Conservation (phyloP, 2,329 filamentous ascomycete genomes). For the Ophiostoma australiae region DNA sequence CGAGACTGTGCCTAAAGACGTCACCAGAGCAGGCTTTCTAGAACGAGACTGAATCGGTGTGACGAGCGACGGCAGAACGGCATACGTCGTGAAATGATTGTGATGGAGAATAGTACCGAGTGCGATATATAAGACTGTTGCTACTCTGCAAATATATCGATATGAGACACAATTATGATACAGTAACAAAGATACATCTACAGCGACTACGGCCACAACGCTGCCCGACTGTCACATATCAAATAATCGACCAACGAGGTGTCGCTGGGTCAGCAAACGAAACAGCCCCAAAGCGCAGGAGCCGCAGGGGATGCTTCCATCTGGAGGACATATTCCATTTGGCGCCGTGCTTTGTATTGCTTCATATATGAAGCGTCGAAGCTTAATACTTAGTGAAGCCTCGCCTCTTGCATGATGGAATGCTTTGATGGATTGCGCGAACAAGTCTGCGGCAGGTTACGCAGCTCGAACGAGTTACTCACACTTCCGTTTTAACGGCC, state of each 20-base stretch:
- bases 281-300: background rate
- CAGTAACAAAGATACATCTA: background rate
- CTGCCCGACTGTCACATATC: conserved; percentile 12
- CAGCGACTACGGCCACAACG: background rate
- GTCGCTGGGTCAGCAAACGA: background rate
- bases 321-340: conserved; percentile 10
- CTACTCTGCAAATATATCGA: background rate
- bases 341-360: background rate
- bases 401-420: background rate
- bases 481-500: background rate
- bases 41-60: background rate
- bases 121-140: background rate
- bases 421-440: background rate
- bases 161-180: background rate
- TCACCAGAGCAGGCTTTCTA: background rate
- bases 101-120: background rate
- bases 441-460: background rate
- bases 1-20: background rate
- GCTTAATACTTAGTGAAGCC: background rate
- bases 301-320: conserved; percentile 13
- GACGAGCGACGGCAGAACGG: background rate
- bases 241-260: conserved; percentile 6
- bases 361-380: background rate
- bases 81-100: background rate
- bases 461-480: background rate